These are phyloP conservation scores for Solanum lignicaule DNA, from an alignment of 257 asterid genomes.

Conservation along the genomic window DNA sequence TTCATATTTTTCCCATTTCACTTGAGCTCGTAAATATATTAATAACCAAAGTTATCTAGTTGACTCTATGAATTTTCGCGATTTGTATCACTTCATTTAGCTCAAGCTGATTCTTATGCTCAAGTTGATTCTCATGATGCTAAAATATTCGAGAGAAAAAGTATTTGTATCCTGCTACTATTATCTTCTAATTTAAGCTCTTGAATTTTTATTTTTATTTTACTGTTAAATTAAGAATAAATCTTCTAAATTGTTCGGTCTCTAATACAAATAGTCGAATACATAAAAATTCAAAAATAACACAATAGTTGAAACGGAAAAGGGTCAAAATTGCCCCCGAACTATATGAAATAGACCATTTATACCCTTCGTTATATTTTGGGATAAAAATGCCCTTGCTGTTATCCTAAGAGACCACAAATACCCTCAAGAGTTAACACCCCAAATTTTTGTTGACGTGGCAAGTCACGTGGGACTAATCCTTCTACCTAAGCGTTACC, in stretches of 20 bases:
- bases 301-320: not conserved
- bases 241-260: not conserved
- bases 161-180: not conserved
- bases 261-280: not conserved
- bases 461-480: too few relatives aligned
- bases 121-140: not conserved
- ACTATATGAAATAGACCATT: too few relatives aligned
- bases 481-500: too few relatives aligned
- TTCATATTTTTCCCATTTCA: not conserved
- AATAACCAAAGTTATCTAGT: too few relatives aligned
- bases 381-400: too few relatives aligned
- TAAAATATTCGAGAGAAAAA: not conserved
- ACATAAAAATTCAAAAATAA: not conserved
- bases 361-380: too few relatives aligned
- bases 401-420: too few relatives aligned
- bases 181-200: not conserved
- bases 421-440: too few relatives aligned
- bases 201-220: not conserved
- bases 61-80: too few relatives aligned
- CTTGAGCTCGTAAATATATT: not conserved
- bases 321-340: too few relatives aligned
- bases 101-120: not conserved
- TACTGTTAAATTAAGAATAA: too few relatives aligned
- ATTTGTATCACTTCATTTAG: not conserved
- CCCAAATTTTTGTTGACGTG: too few relatives aligned